These are phyloP conservation scores for Phaeophleospora eucalypticola DNA, from an alignment of 2,329 filamentous ascomycete genomes.

Conservation along the genomic window DNA sequence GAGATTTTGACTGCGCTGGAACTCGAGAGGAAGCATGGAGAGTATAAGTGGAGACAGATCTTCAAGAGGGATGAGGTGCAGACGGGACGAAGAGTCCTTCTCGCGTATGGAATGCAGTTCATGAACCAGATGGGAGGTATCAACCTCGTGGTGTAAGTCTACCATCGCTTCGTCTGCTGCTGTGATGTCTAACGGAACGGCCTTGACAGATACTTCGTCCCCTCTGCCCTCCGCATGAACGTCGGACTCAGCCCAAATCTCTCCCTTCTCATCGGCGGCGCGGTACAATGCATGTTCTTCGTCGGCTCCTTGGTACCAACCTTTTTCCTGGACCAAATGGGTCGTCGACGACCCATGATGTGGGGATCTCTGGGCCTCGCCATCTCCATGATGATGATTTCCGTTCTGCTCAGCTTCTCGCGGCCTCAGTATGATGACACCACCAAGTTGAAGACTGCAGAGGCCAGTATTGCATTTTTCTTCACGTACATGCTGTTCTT, in stretches of 20 bases:
- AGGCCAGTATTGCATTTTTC: slow-evolving; percentile 49
- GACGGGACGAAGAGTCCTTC: slow-evolving; percentile 37
- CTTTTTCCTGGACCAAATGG: slow-evolving; percentile 44
- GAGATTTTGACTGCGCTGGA: slow-evolving; percentile 37
- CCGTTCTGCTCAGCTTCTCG: slow-evolving; percentile 44
- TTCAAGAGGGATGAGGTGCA: slow-evolving; percentile 40
- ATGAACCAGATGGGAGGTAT: slow-evolving; percentile 33
- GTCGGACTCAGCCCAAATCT: slow-evolving; percentile 44
- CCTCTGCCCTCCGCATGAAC: slow-evolving; percentile 43
- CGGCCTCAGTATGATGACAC: slow-evolving; percentile 26
- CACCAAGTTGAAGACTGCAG: slow-evolving; percentile 39
- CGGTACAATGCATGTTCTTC: slow-evolving; percentile 40
- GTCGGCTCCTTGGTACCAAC: slow-evolving; percentile 45
- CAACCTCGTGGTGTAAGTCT: slow-evolving; percentile 36
- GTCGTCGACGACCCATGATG: slow-evolving; percentile 33
- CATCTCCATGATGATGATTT: slow-evolving; percentile 40
- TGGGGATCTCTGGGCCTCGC: slow-evolving; percentile 31
- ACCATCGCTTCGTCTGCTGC: not conserved
- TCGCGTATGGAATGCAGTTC: slow-evolving; percentile 28
- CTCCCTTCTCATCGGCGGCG: slow-evolving; percentile 46
- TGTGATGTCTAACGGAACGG: not conserved
- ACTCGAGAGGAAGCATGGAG: slow-evolving; percentile 36
- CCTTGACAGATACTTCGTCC: slow-evolving; percentile 39
- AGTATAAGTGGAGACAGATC: slow-evolving; percentile 38
- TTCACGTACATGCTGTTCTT: slow-evolving; percentile 40